A percentile compares a stretch with the other conserved stretches of the same genome.
Evolutionary conservation across 805 yeast genomes (phyloP).

Genomic region (Candida fluviatilis): DNA sequence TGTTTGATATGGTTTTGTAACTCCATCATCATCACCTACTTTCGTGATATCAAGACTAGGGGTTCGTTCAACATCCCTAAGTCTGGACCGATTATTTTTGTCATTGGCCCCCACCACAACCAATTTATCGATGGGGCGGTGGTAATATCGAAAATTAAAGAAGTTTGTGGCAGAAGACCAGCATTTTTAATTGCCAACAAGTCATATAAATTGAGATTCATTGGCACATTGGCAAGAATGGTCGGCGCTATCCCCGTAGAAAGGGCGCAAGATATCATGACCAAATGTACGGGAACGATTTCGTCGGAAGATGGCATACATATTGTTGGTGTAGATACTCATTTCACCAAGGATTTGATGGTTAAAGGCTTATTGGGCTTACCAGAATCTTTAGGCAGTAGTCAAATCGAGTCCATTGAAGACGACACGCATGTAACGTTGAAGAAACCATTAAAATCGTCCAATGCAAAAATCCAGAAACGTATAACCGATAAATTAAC

Average conservation of each 20-base stretch:
- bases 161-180: slow-evolving; percentile 26
- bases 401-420: slow-evolving; percentile 24
- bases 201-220: slow-evolving; percentile 26
- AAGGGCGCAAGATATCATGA: slow-evolving; percentile 37
- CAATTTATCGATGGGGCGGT: slow-evolving; percentile 39
- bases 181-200: slow-evolving; percentile 36
- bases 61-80: slow-evolving; percentile 38
- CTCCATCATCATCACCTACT: slow-evolving; percentile 34
- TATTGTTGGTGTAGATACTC: slow-evolving; percentile 30
- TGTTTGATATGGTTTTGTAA: slow-evolving; percentile 29
- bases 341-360: slow-evolving; percentile 28
- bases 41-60: slow-evolving; percentile 35
- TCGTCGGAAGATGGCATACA: slow-evolving; percentile 10
- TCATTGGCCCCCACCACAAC: slow-evolving; percentile 42
- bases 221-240: slow-evolving; percentile 30
- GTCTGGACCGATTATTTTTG: slow-evolving; percentile 35
- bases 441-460: slow-evolving; percentile 19
- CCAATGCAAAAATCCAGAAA: slow-evolving; percentile 7
- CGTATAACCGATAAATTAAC: slow-evolving; percentile 13
- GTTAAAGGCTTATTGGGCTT: slow-evolving; percentile 35
- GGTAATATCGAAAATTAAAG: slow-evolving; percentile 32
- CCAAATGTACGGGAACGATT: slow-evolving; percentile 26
- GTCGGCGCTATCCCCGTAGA: slow-evolving; percentile 39
- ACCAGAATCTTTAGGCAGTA: slow-evolving; percentile 31
- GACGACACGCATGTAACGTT: slow-evolving; percentile 27